These are phyloP conservation scores for Fraxinus baroniana DNA, from an alignment of 305 asterid genomes.

Conservation along the genomic window DNA sequence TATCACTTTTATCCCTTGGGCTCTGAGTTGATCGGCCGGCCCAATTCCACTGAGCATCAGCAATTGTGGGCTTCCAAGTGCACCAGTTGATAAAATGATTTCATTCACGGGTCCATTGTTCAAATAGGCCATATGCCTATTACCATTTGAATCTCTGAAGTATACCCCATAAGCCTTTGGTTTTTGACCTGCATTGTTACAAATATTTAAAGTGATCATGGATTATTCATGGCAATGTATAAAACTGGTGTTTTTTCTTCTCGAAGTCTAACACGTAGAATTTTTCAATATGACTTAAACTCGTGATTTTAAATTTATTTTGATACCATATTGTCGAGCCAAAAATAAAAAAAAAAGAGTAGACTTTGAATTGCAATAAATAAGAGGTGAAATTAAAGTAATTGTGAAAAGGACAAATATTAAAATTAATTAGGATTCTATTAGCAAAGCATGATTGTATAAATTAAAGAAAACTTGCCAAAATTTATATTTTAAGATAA, in stretches of 20 bases:
- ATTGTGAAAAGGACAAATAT: no score
- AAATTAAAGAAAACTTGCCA: not conserved
- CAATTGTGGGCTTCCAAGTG: slow-evolving; percentile 81
- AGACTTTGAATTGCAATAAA: not conserved
- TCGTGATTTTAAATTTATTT: not conserved
- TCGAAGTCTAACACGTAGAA: not conserved
- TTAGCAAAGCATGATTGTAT: not conserved
- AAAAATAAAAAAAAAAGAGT: no score
- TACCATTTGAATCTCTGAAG: slow-evolving; percentile 44
- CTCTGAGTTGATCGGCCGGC: slow-evolving; percentile 33
- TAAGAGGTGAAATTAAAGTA: not conserved
- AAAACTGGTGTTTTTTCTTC: not conserved
- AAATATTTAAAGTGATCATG: not conserved
- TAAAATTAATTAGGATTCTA: not conserved
- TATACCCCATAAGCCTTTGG: slow-evolving; percentile 55
- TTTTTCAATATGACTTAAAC: not conserved
- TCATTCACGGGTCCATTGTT: slow-evolving; percentile 45
- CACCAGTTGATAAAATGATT: slow-evolving; percentile 66
- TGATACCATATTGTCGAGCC: not conserved
- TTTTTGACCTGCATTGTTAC: slow-evolving; percentile 28
- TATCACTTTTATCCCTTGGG: slow-evolving; percentile 29
- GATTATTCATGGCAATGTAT: not conserved
- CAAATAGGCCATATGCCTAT: slow-evolving; percentile 45
- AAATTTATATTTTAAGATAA: no score
- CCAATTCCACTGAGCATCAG: slow-evolving; percentile 83